Evolutionary conservation across 345 rosid species (phyloP).

Genomic region (Citrus unshiu): DNA sequence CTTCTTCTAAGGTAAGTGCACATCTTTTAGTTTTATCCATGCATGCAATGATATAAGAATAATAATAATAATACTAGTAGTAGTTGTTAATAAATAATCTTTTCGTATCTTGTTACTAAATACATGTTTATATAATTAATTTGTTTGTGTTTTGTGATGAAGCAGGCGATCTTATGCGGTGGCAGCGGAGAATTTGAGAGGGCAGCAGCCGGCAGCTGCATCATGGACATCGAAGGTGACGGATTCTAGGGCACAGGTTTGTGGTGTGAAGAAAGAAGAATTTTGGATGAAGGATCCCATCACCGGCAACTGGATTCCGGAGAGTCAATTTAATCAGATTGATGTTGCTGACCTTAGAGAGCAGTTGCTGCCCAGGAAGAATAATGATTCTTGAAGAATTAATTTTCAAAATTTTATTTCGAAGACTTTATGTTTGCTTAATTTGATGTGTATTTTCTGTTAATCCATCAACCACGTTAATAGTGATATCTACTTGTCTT

Average conservation of each 20-base stretch:
- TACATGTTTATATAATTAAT: too few relatives aligned
- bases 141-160: background rate
- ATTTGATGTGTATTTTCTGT: background rate
- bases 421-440: background rate
- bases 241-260: background rate
- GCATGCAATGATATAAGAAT: background rate
- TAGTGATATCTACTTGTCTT: background rate
- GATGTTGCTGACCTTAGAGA: constrained; percentile 40
- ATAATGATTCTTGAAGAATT: background rate
- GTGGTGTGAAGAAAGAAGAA: constrained; percentile 9
- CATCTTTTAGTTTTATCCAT: background rate
- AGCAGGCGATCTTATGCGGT: constrained; percentile 21
- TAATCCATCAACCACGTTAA: background rate
- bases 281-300: constrained; percentile 57
- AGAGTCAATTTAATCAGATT: constrained; percentile 32
- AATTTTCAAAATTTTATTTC: background rate
- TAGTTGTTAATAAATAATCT: background rate
- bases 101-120: background rate
- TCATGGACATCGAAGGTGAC: constrained; percentile 4
- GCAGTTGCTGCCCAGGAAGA: constrained; percentile 24
- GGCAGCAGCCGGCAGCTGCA: background rate
- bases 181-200: constrained; percentile 15
- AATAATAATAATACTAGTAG: too few relatives aligned
- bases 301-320: constrained; percentile 51
- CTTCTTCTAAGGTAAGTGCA: constrained; percentile 13